phyloP scores from a whole-genome alignment of 2,329 filamentous ascomycete species.

The Phialocephala sp. region DNA sequence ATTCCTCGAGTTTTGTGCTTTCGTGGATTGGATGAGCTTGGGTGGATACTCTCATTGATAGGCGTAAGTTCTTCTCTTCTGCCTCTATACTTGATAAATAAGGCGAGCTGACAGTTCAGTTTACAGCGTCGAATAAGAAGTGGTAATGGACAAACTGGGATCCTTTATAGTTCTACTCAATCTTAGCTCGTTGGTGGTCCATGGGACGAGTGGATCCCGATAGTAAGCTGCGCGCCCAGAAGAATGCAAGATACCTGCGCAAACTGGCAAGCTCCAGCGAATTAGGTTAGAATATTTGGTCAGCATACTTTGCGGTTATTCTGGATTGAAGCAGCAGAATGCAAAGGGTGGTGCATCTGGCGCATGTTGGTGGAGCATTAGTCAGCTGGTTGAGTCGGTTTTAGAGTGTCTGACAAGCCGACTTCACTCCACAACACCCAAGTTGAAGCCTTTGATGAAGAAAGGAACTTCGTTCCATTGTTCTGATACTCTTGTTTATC shows the following conservation, averaged over 20 bases:
- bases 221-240: background rate
- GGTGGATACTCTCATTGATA: too few relatives aligned
- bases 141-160: too few relatives aligned
- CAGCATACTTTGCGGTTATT: background rate
- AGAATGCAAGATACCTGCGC: background rate
- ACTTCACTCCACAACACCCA: background rate
- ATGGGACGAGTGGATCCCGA: too few relatives aligned
- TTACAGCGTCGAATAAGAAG: too few relatives aligned
- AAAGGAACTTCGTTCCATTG: background rate
- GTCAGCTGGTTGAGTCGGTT: background rate
- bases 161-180: too few relatives aligned
- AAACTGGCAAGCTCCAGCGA: background rate
- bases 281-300: background rate
- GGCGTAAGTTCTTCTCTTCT: too few relatives aligned
- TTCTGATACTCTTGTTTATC: constrained; percentile 10
- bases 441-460: background rate
- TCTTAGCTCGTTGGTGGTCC: too few relatives aligned
- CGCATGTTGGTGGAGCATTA: background rate
- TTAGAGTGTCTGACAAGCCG: background rate
- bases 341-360: background rate
- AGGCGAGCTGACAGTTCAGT: too few relatives aligned
- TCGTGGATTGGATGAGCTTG: too few relatives aligned
- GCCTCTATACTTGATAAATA: too few relatives aligned
- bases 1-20: too few relatives aligned
- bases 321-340: background rate